A percentile compares a stretch with the other conserved stretches of the same genome.
Evolutionary conservation across 768 basidiomycete genomes (phyloP).

Genomic region (Lepiota venenata): DNA sequence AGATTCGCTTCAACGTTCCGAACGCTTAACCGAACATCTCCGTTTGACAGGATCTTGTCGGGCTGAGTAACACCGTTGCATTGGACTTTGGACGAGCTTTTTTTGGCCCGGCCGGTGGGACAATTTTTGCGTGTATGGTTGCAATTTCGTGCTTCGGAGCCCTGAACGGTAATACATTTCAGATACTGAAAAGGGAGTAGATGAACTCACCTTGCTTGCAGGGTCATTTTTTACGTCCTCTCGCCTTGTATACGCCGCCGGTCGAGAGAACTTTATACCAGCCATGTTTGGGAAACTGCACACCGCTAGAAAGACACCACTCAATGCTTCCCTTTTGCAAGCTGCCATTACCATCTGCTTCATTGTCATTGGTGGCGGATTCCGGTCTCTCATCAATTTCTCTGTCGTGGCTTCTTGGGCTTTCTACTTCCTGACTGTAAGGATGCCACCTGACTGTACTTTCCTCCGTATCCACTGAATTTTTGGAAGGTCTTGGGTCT

Average conservation of each 20-base stretch:
- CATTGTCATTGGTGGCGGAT: conserved; percentile 85
- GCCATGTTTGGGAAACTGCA: conserved; percentile 79
- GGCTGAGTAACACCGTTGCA: conserved; percentile 82
- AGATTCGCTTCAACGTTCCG: not conserved
- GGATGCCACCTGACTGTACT: conserved; percentile 18
- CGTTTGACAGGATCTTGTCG: conserved; percentile 49
- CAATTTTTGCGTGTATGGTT: conserved; percentile 86
- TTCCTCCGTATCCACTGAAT: not conserved
- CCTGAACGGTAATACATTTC: conserved; percentile 61
- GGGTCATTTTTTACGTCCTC: conserved; percentile 73
- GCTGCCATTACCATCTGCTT: conserved; percentile 71
- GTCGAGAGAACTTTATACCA: conserved; percentile 85
- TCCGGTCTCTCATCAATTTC: conserved; percentile 86
- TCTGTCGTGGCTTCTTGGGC: conserved; percentile 85
- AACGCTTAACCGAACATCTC: conserved; percentile 3
- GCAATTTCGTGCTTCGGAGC: conserved; percentile 96
- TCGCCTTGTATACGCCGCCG: conserved; percentile 87
- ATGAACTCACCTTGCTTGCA: conserved; percentile 24
- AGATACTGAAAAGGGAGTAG: not conserved
- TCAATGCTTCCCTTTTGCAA: conserved; percentile 86
- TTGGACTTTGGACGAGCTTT: conserved; percentile 89
- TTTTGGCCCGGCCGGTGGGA: conserved; percentile 85
- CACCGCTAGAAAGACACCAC: conserved; percentile 71
- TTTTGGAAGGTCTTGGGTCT: conserved; percentile 73
- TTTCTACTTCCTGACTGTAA: conserved; percentile 82